Conservation (phyloP, 495 filamentous ascomycete genomes). For the Penicillium parvum region DNA sequence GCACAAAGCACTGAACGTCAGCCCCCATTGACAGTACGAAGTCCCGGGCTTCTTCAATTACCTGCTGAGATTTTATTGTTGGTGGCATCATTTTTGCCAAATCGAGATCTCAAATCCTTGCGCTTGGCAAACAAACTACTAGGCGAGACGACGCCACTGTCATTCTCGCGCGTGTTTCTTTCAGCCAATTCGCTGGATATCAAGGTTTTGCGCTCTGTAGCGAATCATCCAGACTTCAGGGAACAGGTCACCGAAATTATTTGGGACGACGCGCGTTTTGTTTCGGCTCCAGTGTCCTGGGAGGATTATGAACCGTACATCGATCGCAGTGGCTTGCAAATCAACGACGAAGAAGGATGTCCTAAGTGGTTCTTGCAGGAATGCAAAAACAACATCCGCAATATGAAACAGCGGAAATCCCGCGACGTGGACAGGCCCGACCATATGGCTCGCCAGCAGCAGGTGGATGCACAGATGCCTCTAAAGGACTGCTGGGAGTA, state of each 20-base stretch:
- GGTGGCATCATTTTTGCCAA: conserved; percentile 9
- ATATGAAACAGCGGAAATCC: background rate
- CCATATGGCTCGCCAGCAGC: conserved; percentile 7
- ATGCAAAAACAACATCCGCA: conserved; percentile 7
- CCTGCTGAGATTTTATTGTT: conserved; percentile 5
- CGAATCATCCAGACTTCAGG: conserved; percentile 19
- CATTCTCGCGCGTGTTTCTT: conserved; percentile 22
- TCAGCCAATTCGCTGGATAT: conserved; percentile 23
- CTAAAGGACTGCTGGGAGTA: conserved; percentile 17
- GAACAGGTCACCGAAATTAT: conserved; percentile 23
- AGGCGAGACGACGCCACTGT: conserved; percentile 9
- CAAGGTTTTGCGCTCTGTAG: conserved; percentile 24
- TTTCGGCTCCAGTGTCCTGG: conserved; percentile 1
- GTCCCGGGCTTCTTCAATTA: conserved; percentile 5
- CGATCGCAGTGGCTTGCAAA: background rate
- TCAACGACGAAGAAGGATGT: conserved; percentile 5
- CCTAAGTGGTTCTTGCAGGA: conserved; percentile 11
- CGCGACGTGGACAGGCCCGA: conserved; percentile 6
- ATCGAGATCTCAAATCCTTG: conserved; percentile 21
- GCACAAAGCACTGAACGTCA: conserved; percentile 7
- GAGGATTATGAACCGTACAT: conserved; percentile 2
- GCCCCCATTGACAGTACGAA: conserved; percentile 4
- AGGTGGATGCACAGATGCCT: conserved; percentile 9
- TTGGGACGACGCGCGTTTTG: conserved; percentile 26
- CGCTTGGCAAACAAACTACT: conserved; percentile 18